A percentile compares a stretch with the other conserved stretches of the same genome.
Conservation (phyloP, 306 rosid species). For the Luffa aegyptiaca region DNA sequence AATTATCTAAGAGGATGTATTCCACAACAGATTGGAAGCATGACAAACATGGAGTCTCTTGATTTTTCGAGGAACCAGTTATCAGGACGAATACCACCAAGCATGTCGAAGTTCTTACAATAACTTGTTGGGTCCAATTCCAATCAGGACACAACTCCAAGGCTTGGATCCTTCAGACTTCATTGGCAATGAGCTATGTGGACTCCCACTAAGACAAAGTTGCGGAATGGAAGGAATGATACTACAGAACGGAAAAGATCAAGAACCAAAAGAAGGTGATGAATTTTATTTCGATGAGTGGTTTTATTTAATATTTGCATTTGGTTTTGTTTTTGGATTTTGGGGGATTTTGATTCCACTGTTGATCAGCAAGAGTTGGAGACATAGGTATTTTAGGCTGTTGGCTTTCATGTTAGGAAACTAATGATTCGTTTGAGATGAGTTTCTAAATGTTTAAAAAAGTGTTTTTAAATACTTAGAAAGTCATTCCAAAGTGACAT, state of each 20-base stretch:
- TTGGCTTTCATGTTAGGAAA: no score
- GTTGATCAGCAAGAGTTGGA: no score
- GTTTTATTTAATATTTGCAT: background rate
- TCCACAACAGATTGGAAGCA: background rate
- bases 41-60: slow-evolving; percentile 6
- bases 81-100: background rate
- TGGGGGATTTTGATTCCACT: no score
- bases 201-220: background rate
- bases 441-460: no score
- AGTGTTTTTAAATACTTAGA: no score
- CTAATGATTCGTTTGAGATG: no score
- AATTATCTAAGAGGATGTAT: slow-evolving; percentile 4
- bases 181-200: background rate
- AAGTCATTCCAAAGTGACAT: no score
- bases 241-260: background rate
- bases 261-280: background rate
- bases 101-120: slow-evolving; percentile 6
- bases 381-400: no score
- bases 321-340: no score
- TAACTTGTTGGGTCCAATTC: background rate
- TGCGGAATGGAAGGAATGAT: no score
- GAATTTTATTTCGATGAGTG: background rate
- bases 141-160: slow-evolving; percentile 5
- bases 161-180: background rate
- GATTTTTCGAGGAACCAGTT: background rate